phyloP scores from a whole-genome alignment of 192 early-diverging fungal species.

The Cetraspora pellucida region DNA sequence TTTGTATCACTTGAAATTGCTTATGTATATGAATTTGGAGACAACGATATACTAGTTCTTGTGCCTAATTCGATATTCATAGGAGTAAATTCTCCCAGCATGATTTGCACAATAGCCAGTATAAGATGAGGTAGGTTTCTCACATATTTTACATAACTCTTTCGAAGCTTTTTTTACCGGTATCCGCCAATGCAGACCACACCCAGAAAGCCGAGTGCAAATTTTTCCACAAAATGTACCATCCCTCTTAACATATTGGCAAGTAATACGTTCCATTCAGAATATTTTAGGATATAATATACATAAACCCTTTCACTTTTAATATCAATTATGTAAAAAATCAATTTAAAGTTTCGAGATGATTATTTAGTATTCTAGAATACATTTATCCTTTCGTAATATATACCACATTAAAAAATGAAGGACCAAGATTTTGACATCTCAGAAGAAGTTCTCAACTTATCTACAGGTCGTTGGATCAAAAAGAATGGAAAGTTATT shows the following conservation, averaged over 20 bases:
- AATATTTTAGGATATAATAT: slow-evolving; percentile 12
- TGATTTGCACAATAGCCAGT: neutral
- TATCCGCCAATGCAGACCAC: slow-evolving; percentile 9
- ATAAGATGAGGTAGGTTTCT: neutral
- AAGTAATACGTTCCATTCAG: slow-evolving; percentile 13
- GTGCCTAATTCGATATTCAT: slow-evolving; percentile 5
- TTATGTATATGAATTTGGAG: too few relatives aligned
- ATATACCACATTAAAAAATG: too few relatives aligned
- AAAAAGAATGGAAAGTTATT: neutral
- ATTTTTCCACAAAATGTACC: slow-evolving; percentile 18
- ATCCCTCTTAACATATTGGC: too few relatives aligned
- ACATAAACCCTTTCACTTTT: slow-evolving; percentile 13
- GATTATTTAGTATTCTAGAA: slow-evolving; percentile 7
- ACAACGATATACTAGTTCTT: too few relatives aligned
- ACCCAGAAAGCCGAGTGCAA: slow-evolving; percentile 6
- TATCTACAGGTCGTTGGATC: neutral
- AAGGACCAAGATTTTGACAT: too few relatives aligned
- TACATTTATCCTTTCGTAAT: slow-evolving; percentile 6
- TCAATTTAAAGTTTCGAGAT: slow-evolving; percentile 10
- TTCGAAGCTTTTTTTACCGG: slow-evolving; percentile 5
- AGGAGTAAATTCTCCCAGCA: neutral
- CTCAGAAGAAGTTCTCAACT: neutral
- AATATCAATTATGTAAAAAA: slow-evolving; percentile 14
- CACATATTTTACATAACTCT: slow-evolving; percentile 17
- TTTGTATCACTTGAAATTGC: too few relatives aligned